Conservation (phyloP, 2,329 filamentous ascomycete species). For the Fusarium illudens region DNA sequence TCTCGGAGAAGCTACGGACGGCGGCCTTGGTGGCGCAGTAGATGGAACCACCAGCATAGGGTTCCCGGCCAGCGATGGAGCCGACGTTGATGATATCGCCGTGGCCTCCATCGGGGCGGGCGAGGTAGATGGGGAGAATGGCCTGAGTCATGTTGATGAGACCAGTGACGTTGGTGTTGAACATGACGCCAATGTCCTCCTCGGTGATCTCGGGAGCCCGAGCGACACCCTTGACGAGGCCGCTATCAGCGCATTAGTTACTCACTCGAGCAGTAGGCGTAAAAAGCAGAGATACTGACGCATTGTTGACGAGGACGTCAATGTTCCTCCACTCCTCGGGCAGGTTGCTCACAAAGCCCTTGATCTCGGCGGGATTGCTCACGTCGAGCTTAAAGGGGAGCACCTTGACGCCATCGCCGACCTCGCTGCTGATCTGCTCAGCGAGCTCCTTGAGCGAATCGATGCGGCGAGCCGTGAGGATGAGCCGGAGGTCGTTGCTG, state of each 20-base stretch:
- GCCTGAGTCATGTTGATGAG: constrained; percentile 97
- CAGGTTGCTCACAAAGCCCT: constrained; percentile 74
- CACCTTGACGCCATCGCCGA: constrained; percentile 82
- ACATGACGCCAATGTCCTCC: constrained; percentile 87
- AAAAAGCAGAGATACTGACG: constrained; percentile 66
- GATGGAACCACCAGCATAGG: constrained; percentile 85
- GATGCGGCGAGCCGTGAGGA: constrained; percentile 87
- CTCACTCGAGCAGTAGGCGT: background rate
- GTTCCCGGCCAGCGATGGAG: constrained; percentile 85
- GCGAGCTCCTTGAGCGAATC: constrained; percentile 82
- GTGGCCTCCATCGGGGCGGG: constrained; percentile 75
- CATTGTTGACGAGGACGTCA: constrained; percentile 94
- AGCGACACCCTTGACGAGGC: constrained; percentile 88
- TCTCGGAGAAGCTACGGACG: constrained; percentile 83
- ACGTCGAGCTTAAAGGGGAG: constrained; percentile 87
- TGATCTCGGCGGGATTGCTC: constrained; percentile 78
- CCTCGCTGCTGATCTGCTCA: constrained; percentile 76
- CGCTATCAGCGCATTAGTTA: constrained; percentile 58
- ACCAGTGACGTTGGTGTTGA: constrained; percentile 91
- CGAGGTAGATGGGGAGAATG: constrained; percentile 82
- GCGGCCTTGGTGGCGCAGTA: constrained; percentile 96
- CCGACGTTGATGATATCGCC: constrained; percentile 97
- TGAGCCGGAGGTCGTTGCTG: constrained; percentile 77
- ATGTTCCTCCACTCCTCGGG: constrained; percentile 86
- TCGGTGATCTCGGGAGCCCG: constrained; percentile 83